phyloP scores from a whole-genome alignment of 1,284 basidiomycete genomes.

The Trichosporon sp. region DNA sequence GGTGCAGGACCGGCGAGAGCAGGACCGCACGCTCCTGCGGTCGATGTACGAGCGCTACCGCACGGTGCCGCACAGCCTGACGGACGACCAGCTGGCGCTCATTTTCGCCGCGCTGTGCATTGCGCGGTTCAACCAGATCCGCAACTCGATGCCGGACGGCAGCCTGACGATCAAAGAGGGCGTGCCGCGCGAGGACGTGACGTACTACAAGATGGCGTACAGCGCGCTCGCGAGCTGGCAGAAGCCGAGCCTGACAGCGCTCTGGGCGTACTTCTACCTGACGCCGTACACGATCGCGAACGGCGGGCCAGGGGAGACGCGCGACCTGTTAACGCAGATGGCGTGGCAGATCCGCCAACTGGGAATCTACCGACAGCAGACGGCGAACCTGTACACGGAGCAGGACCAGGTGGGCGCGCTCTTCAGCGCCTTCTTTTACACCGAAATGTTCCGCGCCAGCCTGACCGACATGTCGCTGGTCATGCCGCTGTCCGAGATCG shows the following conservation, averaged over 20 bases:
- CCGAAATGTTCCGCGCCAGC: constrained; percentile 24
- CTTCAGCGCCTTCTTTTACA: constrained; percentile 24
- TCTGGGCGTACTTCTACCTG: constrained; percentile 26
- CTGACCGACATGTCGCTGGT: constrained; percentile 16
- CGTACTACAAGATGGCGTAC: constrained; percentile 27
- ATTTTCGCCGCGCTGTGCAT: constrained; percentile 23
- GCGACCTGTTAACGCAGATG: constrained; percentile 23
- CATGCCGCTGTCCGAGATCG: constrained; percentile 23
- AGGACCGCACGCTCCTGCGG: constrained; percentile 5
- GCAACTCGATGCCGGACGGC: not conserved
- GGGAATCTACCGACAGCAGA: constrained; percentile 20
- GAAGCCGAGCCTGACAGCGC: constrained; percentile 20
- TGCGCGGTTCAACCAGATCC: constrained; percentile 16
- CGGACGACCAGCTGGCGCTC: constrained; percentile 21
- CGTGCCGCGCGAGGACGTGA: constrained; percentile 23
- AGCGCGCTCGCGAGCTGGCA: constrained; percentile 20
- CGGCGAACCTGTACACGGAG: constrained; percentile 21
- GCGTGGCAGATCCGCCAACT: constrained; percentile 28
- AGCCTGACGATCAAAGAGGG: not conserved
- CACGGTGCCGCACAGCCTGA: constrained; percentile 19
- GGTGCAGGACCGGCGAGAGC: not conserved
- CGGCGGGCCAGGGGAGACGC: constrained; percentile 22
- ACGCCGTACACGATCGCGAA: constrained; percentile 18
- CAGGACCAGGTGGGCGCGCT: constrained; percentile 21
- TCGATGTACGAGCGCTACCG: constrained; percentile 22